Base-by-base conservation (phyloP, 345 rosid species). In the Durio zibethinus region DNA sequence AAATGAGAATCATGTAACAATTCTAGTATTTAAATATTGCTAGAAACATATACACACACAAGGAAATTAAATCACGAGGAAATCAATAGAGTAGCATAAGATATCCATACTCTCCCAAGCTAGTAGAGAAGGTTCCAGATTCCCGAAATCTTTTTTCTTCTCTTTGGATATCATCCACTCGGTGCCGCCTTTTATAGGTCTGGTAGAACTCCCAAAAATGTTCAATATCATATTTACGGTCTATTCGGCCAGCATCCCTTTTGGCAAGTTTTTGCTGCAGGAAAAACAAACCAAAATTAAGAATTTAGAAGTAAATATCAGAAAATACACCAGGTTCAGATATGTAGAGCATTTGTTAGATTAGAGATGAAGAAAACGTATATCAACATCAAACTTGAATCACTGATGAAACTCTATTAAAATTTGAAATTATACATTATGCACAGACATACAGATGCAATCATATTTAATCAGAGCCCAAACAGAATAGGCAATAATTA, bases 251-350 rank as follows among this genome's bases (percentile, higher is more conserved):
- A 52, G 92, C 92, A 85, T 89, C 99, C 80, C 82, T 92, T 86
- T 92, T 91, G 67, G 91, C 92, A 90, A 92, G 94, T 87, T 93
- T 96, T 96, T 96, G 99, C 99, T 93, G 92, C 84, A 88, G 82
- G 36, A 85, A 57, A 36, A 47, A 74, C n/a, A 56, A 62, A 82
- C 69, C n/a, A 3, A 25, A 68, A 27, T 68, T 23, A 69, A 15
- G 40, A 70, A 69, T 16, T 70, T 50, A 47, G 56, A 40, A 78
- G 79, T 57, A 53, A 71, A 71, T 53, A 20, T 20, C 2, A 9
- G 8, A 12, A 5, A 29, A 29, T 4, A 67, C 0, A 14, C 73
- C 54, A 50, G n/a, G 12, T 35, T n/a, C 43, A 33, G 11, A 33
- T 6, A 72, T 72, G 43, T 35, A 33, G 36, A 71, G 40, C 33